These are phyloP conservation scores for Penicillium thymicola DNA, from an alignment of 2,329 filamentous ascomycete species.

Conservation along the genomic window DNA sequence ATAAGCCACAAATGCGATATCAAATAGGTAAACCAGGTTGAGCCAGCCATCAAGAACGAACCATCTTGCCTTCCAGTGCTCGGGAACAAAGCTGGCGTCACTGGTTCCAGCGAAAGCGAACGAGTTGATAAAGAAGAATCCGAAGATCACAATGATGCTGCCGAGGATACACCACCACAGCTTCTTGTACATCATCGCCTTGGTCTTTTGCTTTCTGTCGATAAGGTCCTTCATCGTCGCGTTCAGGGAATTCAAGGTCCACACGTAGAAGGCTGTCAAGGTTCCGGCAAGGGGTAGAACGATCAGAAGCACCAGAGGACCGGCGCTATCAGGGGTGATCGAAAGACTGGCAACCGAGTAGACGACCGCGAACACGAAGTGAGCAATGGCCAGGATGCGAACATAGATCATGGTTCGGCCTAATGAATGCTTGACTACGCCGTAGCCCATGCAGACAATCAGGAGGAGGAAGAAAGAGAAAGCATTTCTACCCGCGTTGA, in stretches of 20 bases:
- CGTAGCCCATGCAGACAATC: slow-evolving; percentile 99
- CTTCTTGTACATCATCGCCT: slow-evolving; percentile 95
- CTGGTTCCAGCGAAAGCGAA: slow-evolving; percentile 85
- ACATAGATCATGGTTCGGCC: slow-evolving; percentile 94
- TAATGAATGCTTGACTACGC: slow-evolving; percentile 89
- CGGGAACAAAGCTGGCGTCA: slow-evolving; percentile 86
- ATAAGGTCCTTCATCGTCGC: slow-evolving; percentile 93
- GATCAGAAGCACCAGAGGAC: slow-evolving; percentile 85
- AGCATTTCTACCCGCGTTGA: slow-evolving; percentile 92
- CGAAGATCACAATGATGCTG: slow-evolving; percentile 93
- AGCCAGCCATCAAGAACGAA: slow-evolving; percentile 97
- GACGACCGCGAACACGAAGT: slow-evolving; percentile 92
- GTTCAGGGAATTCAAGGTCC: slow-evolving; percentile 95
- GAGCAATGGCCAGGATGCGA: slow-evolving; percentile 81
- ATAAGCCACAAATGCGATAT: slow-evolving; percentile 90
- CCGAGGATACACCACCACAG: slow-evolving; percentile 96
- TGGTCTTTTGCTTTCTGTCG: slow-evolving; percentile 88
- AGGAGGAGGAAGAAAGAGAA: slow-evolving; percentile 98
- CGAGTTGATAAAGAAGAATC: slow-evolving; percentile 97
- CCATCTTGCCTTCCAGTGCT: slow-evolving; percentile 97
- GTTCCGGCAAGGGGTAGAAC: slow-evolving; percentile 89
- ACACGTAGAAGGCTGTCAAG: slow-evolving; percentile 94
- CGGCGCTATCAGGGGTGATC: slow-evolving; percentile 83
- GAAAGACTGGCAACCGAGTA: slow-evolving; percentile 88
- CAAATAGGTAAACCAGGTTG: slow-evolving; percentile 91